Evolutionary conservation across 1,284 basidiomycete species (phyloP).

Genomic region (Moesziomyces antarcticus): DNA sequence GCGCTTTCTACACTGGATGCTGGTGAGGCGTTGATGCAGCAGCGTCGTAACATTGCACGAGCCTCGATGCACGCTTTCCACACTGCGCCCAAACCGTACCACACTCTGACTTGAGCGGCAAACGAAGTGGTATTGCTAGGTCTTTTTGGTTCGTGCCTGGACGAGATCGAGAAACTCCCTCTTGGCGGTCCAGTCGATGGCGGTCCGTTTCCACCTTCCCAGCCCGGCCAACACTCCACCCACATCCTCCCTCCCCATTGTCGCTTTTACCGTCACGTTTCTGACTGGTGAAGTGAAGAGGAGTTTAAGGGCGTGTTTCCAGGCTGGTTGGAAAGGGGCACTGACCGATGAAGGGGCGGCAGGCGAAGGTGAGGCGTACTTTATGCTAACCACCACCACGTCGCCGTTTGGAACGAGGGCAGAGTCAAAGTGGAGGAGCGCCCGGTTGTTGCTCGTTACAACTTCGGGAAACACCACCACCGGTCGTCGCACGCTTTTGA

Average conservation of each 20-base stretch:
- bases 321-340: too few species aligned
- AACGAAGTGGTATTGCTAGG: too few species aligned
- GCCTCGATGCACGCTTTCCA: too few species aligned
- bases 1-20: too few species aligned
- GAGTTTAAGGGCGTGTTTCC: not conserved
- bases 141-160: too few species aligned
- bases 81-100: too few species aligned
- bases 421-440: constrained; percentile 19
- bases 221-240: constrained; percentile 1
- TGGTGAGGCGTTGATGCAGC: too few species aligned
- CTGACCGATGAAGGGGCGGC: constrained; percentile 11
- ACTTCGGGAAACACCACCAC: constrained; percentile 59
- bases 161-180: constrained; percentile 22
- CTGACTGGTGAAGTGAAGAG: constrained; percentile 4
- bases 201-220: constrained; percentile 23
- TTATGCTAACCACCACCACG: constrained; percentile 5
- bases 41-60: too few species aligned
- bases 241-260: not conserved
- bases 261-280: not conserved
- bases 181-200: constrained; percentile 20
- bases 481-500: constrained; percentile 10
- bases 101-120: too few species aligned
- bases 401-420: constrained; percentile 2
- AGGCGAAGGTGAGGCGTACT: constrained; percentile 20
- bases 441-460: constrained; percentile 43